phyloP scores from a whole-genome alignment of 371 early-diverging fungal species.

The Mucor plumbeus region DNA sequence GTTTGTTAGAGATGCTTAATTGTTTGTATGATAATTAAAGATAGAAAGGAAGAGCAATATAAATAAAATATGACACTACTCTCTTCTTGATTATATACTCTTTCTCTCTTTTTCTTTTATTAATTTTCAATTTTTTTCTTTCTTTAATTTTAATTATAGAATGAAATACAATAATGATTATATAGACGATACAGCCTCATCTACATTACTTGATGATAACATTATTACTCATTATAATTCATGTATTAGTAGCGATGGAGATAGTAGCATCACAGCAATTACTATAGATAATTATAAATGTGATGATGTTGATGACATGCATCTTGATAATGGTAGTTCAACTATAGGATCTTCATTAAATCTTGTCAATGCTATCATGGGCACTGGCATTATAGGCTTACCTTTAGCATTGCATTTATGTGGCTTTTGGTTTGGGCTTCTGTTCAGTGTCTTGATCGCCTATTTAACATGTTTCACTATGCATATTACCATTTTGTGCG shows the following conservation, averaged over 20 bases:
- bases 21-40: not conserved
- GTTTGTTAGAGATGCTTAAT: slow-evolving; percentile 2
- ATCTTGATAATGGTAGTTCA: slow-evolving; percentile 4
- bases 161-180: slow-evolving; percentile 7
- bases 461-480: slow-evolving; percentile 52
- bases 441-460: slow-evolving; percentile 46
- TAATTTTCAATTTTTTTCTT: not conserved
- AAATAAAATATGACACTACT: slow-evolving; percentile 2
- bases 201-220: not conserved
- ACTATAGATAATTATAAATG: slow-evolving; percentile 2
- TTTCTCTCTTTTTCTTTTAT: not conserved
- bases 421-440: slow-evolving; percentile 59
- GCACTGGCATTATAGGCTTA: slow-evolving; percentile 64
- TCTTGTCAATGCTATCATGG: slow-evolving; percentile 63
- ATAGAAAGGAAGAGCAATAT: slow-evolving; percentile 1
- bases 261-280: not conserved
- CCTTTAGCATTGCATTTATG: slow-evolving; percentile 55
- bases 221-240: not conserved
- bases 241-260: not conserved
- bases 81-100: not conserved
- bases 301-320: not conserved
- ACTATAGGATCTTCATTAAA: slow-evolving; percentile 36
- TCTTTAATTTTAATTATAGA: not conserved
- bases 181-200: slow-evolving; percentile 1
- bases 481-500: slow-evolving; percentile 53